Percentiles rank a stretch among this genome's conserved stretches.
Conservation (phyloP, 2,329 filamentous ascomycete species). For the Didymella exigua region DNA sequence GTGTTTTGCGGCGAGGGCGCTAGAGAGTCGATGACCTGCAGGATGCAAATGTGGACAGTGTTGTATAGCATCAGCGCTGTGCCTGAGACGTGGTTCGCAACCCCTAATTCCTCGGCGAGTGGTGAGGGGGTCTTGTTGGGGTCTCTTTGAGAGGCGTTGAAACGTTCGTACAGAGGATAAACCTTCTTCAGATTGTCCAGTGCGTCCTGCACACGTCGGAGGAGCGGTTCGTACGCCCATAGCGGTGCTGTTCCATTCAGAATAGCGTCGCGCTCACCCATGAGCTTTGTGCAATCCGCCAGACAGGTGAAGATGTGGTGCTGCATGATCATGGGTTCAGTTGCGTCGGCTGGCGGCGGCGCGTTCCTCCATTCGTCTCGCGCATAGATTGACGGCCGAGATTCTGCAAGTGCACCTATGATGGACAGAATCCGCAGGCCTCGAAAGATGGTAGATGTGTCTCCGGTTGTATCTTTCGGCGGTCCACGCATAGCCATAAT, state of each 20-base stretch:
- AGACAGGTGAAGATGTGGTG: slow-evolving; percentile 30
- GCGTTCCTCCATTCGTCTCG: slow-evolving; percentile 33
- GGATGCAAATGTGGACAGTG: slow-evolving; percentile 26
- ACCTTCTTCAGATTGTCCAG: slow-evolving; percentile 17
- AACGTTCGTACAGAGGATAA: slow-evolving; percentile 16
- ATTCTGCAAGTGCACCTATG: slow-evolving; percentile 29
- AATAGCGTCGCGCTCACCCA: slow-evolving; percentile 17
- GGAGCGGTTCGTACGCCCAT: slow-evolving; percentile 6
- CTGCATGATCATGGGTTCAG: slow-evolving; percentile 22
- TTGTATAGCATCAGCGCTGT: slow-evolving; percentile 37
- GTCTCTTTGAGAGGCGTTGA: slow-evolving; percentile 23
- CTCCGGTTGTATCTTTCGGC: slow-evolving; percentile 13
- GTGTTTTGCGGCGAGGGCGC: slow-evolving; percentile 21
- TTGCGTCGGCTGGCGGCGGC: slow-evolving; percentile 14
- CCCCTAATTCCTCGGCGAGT: slow-evolving; percentile 17
- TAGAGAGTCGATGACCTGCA: slow-evolving; percentile 27
- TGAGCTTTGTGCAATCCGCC: slow-evolving; percentile 32
- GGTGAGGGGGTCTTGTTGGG: slow-evolving; percentile 1
- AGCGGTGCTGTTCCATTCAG: neutral
- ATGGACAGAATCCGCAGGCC: slow-evolving; percentile 32
- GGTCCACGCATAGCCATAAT: slow-evolving; percentile 34
- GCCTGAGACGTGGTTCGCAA: slow-evolving; percentile 29
- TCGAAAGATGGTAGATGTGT: slow-evolving; percentile 25
- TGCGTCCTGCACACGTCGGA: slow-evolving; percentile 10
- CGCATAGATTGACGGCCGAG: slow-evolving; percentile 26